Base-by-base conservation (phyloP, 352 stramenopile species). In the Globisporangium cystogenes region DNA sequence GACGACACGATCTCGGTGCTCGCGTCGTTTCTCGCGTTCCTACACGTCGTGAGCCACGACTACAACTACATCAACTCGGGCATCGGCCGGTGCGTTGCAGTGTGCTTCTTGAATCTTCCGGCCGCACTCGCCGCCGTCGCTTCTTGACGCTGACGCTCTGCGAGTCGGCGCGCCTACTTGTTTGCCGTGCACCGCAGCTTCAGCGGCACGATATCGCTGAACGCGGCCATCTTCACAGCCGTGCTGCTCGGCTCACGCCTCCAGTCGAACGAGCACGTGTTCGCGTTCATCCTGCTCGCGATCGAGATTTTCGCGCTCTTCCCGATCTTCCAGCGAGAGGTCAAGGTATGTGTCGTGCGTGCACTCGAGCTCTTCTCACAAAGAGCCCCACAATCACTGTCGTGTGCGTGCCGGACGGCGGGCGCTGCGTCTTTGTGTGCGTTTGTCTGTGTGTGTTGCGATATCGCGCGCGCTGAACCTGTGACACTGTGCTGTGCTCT, bases 1-100 rank as follows among this genome's bases (percentile, higher is more conserved):
- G 81, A 96, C 46, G 90, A 97, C 67, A 96, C 87, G n/a, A 96
- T 97, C 53, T 94, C 86, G 59, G 87, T 79, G 26, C 67, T 97
- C 29, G 81, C 82, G 43, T 79, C 83, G 21, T 68, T 76, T 12
- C 67, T 97, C 11, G 72, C 77, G 24, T 59, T 86, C 43, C 55
- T 97, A 40, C 90, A 97, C 57, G 67, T 97, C 52, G 76, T 96
- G 41, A 89, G 85, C 44, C 83, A 97, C 65, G 88, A 97, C 72
- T 97, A 97, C 70, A 77, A 66, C 50, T 91, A 94, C 56, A 72
- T 95, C 48, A 91, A 93, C 53, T 84, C 79, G 37, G 82, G 84
- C 51, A 87, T 87, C 26, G 80, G 78, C 18, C 62, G 73, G 75
- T 90, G 65, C 36, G 69, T 42, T 16, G 12, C 18, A 3, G 33